Evolutionary conservation across 148 eudicot genomes (phyloP).

Genomic region (Rhododendron vialii): DNA sequence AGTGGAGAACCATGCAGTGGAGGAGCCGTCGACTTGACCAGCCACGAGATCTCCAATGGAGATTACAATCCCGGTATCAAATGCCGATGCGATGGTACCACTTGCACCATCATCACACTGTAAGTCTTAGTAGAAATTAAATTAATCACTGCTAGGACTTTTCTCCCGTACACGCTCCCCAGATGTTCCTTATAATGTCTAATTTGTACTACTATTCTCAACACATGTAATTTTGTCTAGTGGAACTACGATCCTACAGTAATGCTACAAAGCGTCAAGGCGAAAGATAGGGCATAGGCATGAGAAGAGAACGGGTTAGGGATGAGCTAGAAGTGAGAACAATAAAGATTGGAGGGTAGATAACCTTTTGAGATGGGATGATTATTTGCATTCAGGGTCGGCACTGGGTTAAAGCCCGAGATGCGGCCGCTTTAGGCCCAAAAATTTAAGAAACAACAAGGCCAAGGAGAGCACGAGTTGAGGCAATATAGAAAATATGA

Average conservation of each 20-base stretch:
- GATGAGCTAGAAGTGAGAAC: neutral
- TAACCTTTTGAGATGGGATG: neutral
- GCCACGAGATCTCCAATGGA: neutral
- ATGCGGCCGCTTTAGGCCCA: no score
- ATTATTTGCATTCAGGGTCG: neutral
- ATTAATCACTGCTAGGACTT: neutral
- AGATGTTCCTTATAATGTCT: neutral
- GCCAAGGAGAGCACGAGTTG: neutral
- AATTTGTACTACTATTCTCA: neutral
- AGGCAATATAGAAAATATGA: neutral
- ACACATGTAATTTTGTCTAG: neutral
- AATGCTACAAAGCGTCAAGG: neutral
- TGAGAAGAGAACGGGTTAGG: neutral
- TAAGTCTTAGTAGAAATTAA: conserved; percentile 16
- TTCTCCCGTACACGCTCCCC: neutral
- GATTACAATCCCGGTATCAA: conserved; percentile 55
- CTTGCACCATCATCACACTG: conserved; percentile 62
- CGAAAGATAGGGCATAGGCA: neutral
- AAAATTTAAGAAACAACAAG: neutral
- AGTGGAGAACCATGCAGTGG: conserved; percentile 84
- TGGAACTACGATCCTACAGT: neutral
- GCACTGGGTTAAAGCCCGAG: no score
- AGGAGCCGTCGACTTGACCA: conserved; percentile 30
- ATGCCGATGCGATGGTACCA: conserved; percentile 54
- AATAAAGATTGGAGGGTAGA: neutral